Conservation (phyloP, 148 eudicot species). For the Suaeda aralocaspica region DNA sequence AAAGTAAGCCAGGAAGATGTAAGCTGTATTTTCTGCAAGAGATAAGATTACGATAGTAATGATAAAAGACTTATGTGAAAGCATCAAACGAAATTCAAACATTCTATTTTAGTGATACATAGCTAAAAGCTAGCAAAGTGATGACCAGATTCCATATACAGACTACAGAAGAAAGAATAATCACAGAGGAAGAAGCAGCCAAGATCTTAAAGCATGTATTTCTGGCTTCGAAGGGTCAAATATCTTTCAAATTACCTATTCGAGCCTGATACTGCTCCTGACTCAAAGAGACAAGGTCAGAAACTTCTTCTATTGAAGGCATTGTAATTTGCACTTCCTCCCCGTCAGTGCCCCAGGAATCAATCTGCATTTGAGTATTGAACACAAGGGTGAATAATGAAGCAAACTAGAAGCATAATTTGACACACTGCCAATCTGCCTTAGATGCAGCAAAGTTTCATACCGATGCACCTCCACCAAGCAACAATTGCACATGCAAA, state of each 20-base stretch:
- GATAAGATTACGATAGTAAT: background rate
- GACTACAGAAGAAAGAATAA: background rate
- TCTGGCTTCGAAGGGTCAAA: background rate
- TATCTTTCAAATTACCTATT: conserved; percentile 46
- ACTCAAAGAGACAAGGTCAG: conserved; percentile 47
- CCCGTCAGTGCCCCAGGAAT: conserved; percentile 86
- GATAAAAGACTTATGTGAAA: background rate
- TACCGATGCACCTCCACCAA: conserved; percentile 72
- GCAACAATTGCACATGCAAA: conserved; percentile 67
- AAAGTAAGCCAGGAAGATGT: background rate
- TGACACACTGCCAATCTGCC: conserved; percentile 11
- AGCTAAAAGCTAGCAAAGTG: background rate
- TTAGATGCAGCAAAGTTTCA: conserved; percentile 16
- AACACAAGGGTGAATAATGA: background rate
- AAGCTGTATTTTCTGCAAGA: background rate
- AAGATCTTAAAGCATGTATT: background rate
- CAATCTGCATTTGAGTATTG: conserved; percentile 41
- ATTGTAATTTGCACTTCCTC: conserved; percentile 53
- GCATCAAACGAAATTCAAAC: background rate
- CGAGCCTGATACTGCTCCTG: conserved; percentile 48
- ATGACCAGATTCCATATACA: background rate
- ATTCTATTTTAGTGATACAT: background rate
- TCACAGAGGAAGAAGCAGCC: background rate
- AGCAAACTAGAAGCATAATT: conserved; percentile 4
- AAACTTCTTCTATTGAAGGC: conserved; percentile 72